These are phyloP conservation scores for Dioszegia hungarica DNA, from an alignment of 768 basidiomycete species.

Conservation along the genomic window DNA sequence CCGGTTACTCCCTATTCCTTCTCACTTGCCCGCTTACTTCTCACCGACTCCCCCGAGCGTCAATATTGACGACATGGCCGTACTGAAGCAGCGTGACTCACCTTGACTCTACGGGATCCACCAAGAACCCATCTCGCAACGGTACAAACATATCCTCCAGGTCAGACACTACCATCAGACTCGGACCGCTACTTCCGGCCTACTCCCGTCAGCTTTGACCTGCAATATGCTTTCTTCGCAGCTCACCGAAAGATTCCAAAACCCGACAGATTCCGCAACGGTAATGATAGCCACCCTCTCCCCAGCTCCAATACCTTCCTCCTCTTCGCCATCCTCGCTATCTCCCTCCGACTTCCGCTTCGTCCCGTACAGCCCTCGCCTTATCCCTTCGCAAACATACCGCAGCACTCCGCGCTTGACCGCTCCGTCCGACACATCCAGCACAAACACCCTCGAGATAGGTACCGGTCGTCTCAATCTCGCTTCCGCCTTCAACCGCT, in stretches of 20 bases:
- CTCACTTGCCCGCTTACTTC: too few species aligned
- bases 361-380: slow-evolving; percentile 62
- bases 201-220: slow-evolving; percentile 24
- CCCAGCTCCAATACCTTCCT: slow-evolving; percentile 28
- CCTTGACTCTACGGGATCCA: slow-evolving; percentile 67
- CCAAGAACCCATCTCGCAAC: slow-evolving; percentile 66
- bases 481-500: slow-evolving; percentile 25
- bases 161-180: slow-evolving; percentile 76
- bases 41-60: too few species aligned
- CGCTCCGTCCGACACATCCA: slow-evolving; percentile 74
- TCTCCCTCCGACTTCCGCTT: slow-evolving; percentile 24
- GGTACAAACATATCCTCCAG: slow-evolving; percentile 91
- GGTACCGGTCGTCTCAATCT: slow-evolving; percentile 50
- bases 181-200: slow-evolving; percentile 12
- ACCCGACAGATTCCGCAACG: slow-evolving; percentile 74
- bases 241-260: slow-evolving; percentile 74
- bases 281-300: slow-evolving; percentile 68
- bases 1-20: too few species aligned
- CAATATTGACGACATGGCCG: too few species aligned
- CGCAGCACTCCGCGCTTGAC: slow-evolving; percentile 56
- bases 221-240: neutral
- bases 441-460: slow-evolving; percentile 73
- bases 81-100: too few species aligned
- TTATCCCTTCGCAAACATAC: slow-evolving; percentile 61
- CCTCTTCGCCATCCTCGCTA: slow-evolving; percentile 51